These are phyloP conservation scores for Pyrenophora tritici-repentis DNA, from an alignment of 2,329 filamentous ascomycete genomes.

Conservation along the genomic window DNA sequence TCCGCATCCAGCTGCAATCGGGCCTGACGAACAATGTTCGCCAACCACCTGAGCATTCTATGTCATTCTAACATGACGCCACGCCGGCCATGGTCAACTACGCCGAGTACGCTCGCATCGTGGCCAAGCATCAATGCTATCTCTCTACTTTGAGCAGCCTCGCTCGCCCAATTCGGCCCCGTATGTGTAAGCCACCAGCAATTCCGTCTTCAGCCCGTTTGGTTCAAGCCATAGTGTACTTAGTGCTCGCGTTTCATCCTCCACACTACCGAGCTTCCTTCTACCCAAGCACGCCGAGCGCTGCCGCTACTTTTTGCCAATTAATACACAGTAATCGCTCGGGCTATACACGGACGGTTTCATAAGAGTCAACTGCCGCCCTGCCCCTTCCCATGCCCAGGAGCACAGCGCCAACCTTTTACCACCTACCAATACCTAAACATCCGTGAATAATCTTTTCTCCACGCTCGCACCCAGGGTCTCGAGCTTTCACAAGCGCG, in stretches of 20 bases:
- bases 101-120: too few species aligned
- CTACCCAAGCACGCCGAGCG: slow-evolving; percentile 19
- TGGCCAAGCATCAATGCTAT: too few species aligned
- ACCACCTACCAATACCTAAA: too few species aligned
- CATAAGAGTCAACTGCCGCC: slow-evolving; percentile 14
- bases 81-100: not conserved
- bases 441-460: not conserved
- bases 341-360: slow-evolving; percentile 15
- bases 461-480: slow-evolving; percentile 1
- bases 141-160: not conserved
- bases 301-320: slow-evolving; percentile 22
- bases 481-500: slow-evolving; percentile 3
- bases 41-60: slow-evolving; percentile 8
- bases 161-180: slow-evolving; percentile 5
- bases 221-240: slow-evolving; percentile 17
- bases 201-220: slow-evolving; percentile 10
- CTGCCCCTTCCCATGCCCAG: slow-evolving; percentile 10
- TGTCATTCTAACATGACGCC: too few species aligned
- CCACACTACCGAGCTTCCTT: slow-evolving; percentile 18
- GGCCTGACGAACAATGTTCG: slow-evolving; percentile 2
- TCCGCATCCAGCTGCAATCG: not conserved
- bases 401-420: too few species aligned
- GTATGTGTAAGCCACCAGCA: slow-evolving; percentile 11
- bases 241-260: slow-evolving; percentile 19
- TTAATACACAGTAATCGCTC: slow-evolving; percentile 16